A percentile compares a stretch with the other conserved stretches of the same genome.
Conservation (phyloP, 2,329 filamentous ascomycete species). For the Neurospora crassa region DNA sequence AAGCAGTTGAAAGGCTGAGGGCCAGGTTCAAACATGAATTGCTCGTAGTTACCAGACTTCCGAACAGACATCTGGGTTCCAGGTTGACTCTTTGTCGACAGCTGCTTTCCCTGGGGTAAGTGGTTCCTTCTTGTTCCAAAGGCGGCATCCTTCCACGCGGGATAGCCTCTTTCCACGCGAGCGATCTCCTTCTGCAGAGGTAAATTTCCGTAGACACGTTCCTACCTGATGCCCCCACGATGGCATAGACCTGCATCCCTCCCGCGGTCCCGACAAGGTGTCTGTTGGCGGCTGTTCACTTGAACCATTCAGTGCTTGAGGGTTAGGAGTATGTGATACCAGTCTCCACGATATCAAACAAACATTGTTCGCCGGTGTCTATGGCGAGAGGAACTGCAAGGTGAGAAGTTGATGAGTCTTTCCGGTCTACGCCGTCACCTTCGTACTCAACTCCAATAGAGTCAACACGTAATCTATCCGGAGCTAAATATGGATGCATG, state of each 20-base stretch:
- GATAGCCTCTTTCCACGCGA: not conserved
- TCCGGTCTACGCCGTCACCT: not conserved
- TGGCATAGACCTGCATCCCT: not conserved
- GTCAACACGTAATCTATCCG: not conserved
- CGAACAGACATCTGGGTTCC: not conserved
- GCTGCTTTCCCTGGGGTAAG: not conserved
- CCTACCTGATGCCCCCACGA: not conserved
- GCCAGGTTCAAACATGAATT: not conserved
- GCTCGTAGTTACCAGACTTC: not conserved
- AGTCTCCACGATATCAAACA: not conserved
- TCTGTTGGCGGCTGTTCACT: not conserved
- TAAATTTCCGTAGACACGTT: not conserved
- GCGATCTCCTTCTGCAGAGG: not conserved
- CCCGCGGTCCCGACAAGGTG: not conserved
- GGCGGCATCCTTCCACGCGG: not conserved
- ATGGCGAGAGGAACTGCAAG: not conserved
- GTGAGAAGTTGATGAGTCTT: not conserved
- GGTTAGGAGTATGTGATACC: not conserved
- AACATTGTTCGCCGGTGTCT: not conserved
- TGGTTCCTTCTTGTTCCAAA: not conserved
- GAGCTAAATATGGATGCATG: not conserved
- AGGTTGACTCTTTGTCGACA: not conserved
- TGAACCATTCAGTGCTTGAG: not conserved
- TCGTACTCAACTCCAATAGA: not conserved
- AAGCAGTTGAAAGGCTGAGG: not conserved